phyloP scores from a whole-genome alignment of 306 rosid genomes.

The Phaseolus lunatus region DNA sequence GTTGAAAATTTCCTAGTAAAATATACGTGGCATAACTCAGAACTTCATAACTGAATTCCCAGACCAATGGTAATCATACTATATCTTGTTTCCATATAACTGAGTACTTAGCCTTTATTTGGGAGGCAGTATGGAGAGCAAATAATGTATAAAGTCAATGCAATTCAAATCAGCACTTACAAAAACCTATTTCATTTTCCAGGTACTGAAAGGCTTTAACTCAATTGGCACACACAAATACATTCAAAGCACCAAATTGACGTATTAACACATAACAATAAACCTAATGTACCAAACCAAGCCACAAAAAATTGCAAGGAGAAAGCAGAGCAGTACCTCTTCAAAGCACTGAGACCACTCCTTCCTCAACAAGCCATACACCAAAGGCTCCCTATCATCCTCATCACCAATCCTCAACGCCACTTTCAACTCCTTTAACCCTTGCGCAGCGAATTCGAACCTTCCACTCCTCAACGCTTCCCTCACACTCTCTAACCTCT shows the following conservation, averaged over 20 bases:
- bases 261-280: background rate
- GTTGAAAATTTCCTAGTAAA: background rate
- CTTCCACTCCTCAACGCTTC: constrained; percentile 71
- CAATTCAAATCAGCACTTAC: background rate
- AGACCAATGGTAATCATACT: constrained; percentile 15
- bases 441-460: constrained; percentile 74
- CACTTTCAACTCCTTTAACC: constrained; percentile 66
- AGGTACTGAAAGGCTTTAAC: constrained; percentile 16
- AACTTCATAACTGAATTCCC: constrained; percentile 12
- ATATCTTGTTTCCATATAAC: constrained; percentile 5
- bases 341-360: constrained; percentile 88
- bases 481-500: constrained; percentile 61
- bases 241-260: constrained; percentile 3
- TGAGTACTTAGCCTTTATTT: background rate
- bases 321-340: constrained; percentile 60
- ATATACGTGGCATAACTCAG: background rate
- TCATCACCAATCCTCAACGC: constrained; percentile 56
- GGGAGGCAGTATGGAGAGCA: background rate
- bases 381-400: constrained; percentile 73
- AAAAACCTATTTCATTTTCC: constrained; percentile 6
- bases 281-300: constrained; percentile 8
- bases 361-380: constrained; percentile 74
- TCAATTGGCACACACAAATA: constrained; percentile 20
- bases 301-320: background rate
- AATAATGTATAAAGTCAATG: background rate